Percentiles rank a stretch among this genome's conserved stretches.
Conservation (phyloP, 2,329 filamentous ascomycete species). For the Microdochium paspali region DNA sequence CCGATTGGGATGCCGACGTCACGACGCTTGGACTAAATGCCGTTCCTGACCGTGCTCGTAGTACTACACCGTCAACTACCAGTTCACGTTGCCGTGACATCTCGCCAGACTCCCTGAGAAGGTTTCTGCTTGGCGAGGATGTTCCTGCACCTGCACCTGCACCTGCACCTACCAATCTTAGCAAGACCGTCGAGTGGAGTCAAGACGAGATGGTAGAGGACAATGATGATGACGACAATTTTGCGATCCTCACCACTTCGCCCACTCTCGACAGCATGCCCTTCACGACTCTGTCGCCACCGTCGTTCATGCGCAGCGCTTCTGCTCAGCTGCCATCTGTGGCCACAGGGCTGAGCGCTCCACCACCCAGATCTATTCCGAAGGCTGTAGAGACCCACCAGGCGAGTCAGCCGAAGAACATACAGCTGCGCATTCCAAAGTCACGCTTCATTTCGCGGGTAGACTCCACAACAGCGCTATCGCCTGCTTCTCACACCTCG, state of each 20-base stretch:
- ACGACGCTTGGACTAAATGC: conserved; percentile 5
- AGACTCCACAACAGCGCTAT: conserved; percentile 7
- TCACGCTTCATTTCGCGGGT: conserved; percentile 10
- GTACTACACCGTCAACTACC: conserved; percentile 20
- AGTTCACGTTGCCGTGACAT: conserved; percentile 34
- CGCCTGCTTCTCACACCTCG: conserved; percentile 23
- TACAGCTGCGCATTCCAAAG: conserved; percentile 1
- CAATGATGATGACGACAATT: conserved; percentile 47
- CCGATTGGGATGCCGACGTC: conserved; percentile 4
- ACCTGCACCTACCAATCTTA: conserved; percentile 17
- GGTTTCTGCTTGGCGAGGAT: conserved; percentile 34
- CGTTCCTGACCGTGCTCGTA: conserved; percentile 5
- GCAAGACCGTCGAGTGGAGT: conserved; percentile 19
- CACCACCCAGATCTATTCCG: conserved; percentile 3
- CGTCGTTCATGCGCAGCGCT: conserved; percentile 8
- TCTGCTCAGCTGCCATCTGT: neutral
- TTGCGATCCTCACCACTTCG: conserved; percentile 29
- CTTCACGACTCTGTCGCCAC: conserved; percentile 37
- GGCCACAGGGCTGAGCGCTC: conserved; percentile 1
- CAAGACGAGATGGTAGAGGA: conserved; percentile 32
- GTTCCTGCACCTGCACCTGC: conserved; percentile 7
- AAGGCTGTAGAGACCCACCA: conserved; percentile 1
- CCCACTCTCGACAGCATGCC: conserved; percentile 30
- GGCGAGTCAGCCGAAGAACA: neutral
- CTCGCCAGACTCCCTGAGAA: conserved; percentile 39